Percentiles rank a stretch among this genome's conserved stretches.
Evolutionary conservation across 2,329 filamentous ascomycete genomes (phyloP).

Genomic region (Paecilomyces dactylethromorphus): DNA sequence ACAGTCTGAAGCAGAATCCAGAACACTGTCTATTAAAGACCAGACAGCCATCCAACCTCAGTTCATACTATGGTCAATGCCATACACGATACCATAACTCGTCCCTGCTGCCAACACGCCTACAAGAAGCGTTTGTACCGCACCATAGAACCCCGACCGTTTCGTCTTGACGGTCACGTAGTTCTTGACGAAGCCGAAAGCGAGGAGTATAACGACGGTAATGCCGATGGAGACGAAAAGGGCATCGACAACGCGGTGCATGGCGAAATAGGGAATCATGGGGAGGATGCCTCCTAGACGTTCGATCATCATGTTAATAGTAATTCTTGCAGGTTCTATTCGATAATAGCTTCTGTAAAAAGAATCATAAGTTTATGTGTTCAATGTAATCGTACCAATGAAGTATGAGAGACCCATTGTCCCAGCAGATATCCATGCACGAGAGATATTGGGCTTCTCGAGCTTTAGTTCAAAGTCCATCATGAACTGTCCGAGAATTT

Average conservation of each 20-base stretch:
- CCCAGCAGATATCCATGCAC: slow-evolving; percentile 42
- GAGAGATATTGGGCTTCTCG: slow-evolving; percentile 35
- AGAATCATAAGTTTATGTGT: not conserved
- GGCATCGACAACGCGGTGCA: slow-evolving; percentile 32
- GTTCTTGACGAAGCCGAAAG: slow-evolving; percentile 42
- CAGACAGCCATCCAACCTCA: not conserved
- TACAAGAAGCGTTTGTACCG: slow-evolving; percentile 28
- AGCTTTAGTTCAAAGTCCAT: slow-evolving; percentile 53
- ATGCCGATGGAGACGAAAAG: slow-evolving; percentile 39
- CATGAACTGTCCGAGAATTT: slow-evolving; percentile 39
- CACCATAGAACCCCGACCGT: slow-evolving; percentile 16
- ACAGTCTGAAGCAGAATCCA: no score
- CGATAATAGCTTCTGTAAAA: no score
- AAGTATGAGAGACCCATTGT: slow-evolving; percentile 29
- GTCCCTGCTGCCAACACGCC: slow-evolving; percentile 29
- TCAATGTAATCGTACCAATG: slow-evolving; percentile 10
- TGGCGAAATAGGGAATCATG: slow-evolving; percentile 43
- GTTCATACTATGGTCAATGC: slow-evolving; percentile 8
- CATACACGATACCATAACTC: slow-evolving; percentile 29
- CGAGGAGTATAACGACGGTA: slow-evolving; percentile 35
- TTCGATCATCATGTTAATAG: not conserved
- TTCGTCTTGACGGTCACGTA: slow-evolving; percentile 18
- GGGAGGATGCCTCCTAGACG: slow-evolving; percentile 29
- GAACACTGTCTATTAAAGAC: no score
- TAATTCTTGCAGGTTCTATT: no score